Percentiles rank a stretch among this genome's conserved stretches.
Evolutionary conservation across 2,329 filamentous ascomycete species (phyloP).

Genomic region (Tolypocladium amazonense): DNA sequence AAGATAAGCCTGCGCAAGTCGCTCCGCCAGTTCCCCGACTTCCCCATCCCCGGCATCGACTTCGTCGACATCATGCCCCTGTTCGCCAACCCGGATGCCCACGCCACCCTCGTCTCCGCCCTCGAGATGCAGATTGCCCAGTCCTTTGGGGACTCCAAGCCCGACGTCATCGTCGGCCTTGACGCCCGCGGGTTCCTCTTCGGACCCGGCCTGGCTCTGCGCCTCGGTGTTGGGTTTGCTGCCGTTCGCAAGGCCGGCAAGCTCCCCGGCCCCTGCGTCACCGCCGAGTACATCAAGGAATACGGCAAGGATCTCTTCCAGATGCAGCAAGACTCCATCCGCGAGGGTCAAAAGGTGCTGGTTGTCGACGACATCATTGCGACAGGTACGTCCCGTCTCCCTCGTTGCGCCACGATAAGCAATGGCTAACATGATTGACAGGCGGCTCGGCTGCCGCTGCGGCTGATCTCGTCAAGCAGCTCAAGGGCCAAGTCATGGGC

Average conservation of each 20-base stretch:
- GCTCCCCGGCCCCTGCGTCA: constrained; percentile 80
- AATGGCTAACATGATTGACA: constrained; percentile 23
- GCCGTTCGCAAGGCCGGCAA: constrained; percentile 94
- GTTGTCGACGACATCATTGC: constrained; percentile 98
- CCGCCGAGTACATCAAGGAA: constrained; percentile 85
- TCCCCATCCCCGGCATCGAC: constrained; percentile 82
- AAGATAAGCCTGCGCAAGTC: constrained; percentile 60
- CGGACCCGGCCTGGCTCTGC: constrained; percentile 77
- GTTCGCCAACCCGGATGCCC: constrained; percentile 67
- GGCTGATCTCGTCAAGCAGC: constrained; percentile 73
- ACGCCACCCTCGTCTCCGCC: constrained; percentile 68
- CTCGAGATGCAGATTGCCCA: constrained; percentile 73
- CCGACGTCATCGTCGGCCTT: constrained; percentile 86
- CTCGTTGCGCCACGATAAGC: background rate
- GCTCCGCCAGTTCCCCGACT: constrained; percentile 82
- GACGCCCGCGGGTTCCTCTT: constrained; percentile 95
- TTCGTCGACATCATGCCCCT: constrained; percentile 98
- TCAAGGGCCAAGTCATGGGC: constrained; percentile 76
- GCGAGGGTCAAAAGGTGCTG: constrained; percentile 78
- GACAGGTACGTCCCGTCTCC: constrained; percentile 54
- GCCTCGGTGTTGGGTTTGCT: constrained; percentile 76
- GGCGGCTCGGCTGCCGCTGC: constrained; percentile 87
- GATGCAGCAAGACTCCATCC: constrained; percentile 81
- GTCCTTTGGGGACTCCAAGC: constrained; percentile 49
- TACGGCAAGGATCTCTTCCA: constrained; percentile 94